phyloP scores from a whole-genome alignment of 345 rosid species.

The Cardiospermum halicacabum region DNA sequence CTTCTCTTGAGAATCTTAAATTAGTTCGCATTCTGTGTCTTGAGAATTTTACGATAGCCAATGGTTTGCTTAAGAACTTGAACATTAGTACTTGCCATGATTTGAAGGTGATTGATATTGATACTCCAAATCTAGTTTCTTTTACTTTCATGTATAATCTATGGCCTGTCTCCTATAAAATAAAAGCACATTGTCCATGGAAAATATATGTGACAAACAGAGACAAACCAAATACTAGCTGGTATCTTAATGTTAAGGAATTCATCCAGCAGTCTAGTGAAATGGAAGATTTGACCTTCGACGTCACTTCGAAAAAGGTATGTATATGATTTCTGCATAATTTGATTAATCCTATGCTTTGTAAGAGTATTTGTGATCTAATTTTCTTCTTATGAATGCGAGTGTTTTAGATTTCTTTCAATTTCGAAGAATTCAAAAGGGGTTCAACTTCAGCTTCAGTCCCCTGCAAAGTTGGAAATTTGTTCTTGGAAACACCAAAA shows the following conservation, averaged over 20 bases:
- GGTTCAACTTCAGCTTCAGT: too few species aligned
- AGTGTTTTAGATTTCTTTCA: too few species aligned
- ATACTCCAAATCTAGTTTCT: conserved; percentile 1
- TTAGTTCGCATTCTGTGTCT: not conserved
- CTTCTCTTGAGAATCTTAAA: too few species aligned
- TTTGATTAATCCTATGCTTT: too few species aligned
- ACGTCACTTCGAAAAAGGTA: too few species aligned
- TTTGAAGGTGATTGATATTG: not conserved
- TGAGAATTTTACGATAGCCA: not conserved
- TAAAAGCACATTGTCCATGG: conserved; percentile 3
- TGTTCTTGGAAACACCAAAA: too few species aligned
- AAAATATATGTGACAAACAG: not conserved
- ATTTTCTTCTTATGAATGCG: too few species aligned
- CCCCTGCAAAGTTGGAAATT: too few species aligned
- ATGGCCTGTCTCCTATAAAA: not conserved
- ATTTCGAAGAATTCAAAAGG: too few species aligned
- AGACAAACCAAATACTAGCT: not conserved
- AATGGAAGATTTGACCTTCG: too few species aligned
- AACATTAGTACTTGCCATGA: not conserved
- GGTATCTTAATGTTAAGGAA: not conserved
- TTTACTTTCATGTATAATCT: not conserved
- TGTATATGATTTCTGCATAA: too few species aligned
- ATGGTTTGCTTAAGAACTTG: not conserved
- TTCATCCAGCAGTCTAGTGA: not conserved
- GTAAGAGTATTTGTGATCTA: too few species aligned